Evolutionary conservation across 192 early-diverging fungal genomes (phyloP).

Genomic region (Chytriomyces hyalinus): DNA sequence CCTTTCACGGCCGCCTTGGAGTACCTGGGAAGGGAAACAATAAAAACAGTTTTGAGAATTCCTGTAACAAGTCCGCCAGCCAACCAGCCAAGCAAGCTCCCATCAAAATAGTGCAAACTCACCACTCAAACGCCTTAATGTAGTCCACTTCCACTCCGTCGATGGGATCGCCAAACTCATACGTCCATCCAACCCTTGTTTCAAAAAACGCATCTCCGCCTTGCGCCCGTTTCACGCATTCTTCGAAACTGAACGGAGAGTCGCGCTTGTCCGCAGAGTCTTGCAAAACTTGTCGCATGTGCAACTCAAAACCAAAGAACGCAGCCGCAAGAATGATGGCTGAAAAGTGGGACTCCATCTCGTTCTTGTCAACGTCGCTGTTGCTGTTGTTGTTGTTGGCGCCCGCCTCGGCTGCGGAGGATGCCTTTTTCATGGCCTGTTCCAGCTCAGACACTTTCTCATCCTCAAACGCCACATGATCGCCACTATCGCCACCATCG

Average conservation of each 20-base stretch:
- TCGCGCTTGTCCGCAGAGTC: not conserved
- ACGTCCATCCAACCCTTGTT: not conserved
- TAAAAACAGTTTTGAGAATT: not conserved
- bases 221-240: not conserved
- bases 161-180: not conserved
- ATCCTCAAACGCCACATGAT: not conserved
- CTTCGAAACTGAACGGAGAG: not conserved
- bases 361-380: no score
- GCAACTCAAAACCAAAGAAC: not conserved
- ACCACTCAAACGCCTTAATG: not conserved
- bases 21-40: not conserved
- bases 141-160: not conserved
- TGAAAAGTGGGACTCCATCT: no score
- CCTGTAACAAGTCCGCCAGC: not conserved
- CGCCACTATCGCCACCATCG: not conserved
- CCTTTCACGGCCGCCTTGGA: not conserved
- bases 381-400: not conserved
- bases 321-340: no score
- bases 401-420: not conserved
- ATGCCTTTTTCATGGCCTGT: not conserved
- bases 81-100: not conserved
- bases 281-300: not conserved
- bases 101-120: not conserved
- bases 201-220: not conserved
- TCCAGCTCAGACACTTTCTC: not conserved